Percentiles rank a stretch among this genome's conserved stretches.
Conservation (phyloP, 148 eudicot species). For the Silene latifolia region DNA sequence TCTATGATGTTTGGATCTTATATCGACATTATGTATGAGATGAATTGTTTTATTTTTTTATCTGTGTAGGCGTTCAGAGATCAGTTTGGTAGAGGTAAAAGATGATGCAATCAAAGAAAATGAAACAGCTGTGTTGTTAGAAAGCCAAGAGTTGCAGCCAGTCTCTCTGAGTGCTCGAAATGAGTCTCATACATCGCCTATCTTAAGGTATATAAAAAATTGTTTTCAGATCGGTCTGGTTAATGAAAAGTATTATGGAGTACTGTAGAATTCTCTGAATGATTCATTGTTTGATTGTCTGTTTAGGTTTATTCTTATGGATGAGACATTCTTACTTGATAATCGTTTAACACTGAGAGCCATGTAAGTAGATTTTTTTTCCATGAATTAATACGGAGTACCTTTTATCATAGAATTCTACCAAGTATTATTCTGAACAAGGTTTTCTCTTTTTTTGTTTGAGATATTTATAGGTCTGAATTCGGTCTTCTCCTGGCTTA, state of each 20-base stretch:
- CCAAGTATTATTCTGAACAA: conserved; percentile 3
- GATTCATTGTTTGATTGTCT: neutral
- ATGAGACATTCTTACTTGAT: conserved; percentile 75
- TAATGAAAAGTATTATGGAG: neutral
- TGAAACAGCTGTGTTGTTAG: conserved; percentile 64
- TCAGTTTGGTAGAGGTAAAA: conserved; percentile 57
- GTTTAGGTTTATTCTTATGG: conserved; percentile 66
- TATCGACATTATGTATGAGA: neutral
- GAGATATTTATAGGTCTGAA: conserved; percentile 54
- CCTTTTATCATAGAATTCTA: neutral
- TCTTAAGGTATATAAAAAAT: conserved; percentile 49
- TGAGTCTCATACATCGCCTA: conserved; percentile 45
- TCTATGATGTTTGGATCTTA: neutral
- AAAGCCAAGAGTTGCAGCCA: conserved; percentile 55
- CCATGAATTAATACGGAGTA: neutral
- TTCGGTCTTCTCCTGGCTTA: conserved; percentile 68
- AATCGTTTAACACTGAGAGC: conserved; percentile 74
- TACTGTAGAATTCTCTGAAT: conserved; percentile 10
- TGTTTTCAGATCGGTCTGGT: conserved; percentile 7
- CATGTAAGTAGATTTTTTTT: conserved; percentile 50
- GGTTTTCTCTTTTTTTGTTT: neutral
- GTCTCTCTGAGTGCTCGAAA: conserved; percentile 49
- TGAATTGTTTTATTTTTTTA: neutral
- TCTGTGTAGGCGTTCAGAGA: conserved; percentile 58
- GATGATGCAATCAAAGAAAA: conserved; percentile 58